Evolutionary conservation across 1,284 basidiomycete genomes (phyloP), one percentile per base, ranked within the genome.

Genomic region (Moesziomyces aphidis): DNA sequence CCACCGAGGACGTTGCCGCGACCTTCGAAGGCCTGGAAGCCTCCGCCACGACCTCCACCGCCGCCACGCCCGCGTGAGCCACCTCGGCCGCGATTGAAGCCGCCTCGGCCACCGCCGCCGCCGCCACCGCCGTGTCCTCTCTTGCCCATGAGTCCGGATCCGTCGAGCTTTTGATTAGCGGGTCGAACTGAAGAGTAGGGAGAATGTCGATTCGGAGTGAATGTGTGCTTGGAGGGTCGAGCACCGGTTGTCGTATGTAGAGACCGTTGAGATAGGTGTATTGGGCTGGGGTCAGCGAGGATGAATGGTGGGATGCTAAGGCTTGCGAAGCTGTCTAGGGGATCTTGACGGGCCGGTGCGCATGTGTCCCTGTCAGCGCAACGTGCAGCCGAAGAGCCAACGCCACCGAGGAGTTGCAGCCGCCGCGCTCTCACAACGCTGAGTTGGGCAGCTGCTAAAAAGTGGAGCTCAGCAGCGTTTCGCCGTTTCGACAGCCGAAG

Each of bases 1-100:
- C 49, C 57, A 45, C 72, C 61, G 13, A 68, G 64, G 11, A 56
- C 39, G 28, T 68, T 56, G 5, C 58, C 68, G 5, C 44, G 45
- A 22, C 64, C 68, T 15, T 34, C 51, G 36, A 76, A 76, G 19
- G 68, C 61, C 42, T 61, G 55, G 43, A 67, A 71, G 13, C 65
- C 51, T 39, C 63, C 31, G 31, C 31, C 54, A 4, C 51, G 50
- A 5, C 48, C 50, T 19, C 57, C 56, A 17, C 68, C 55, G 22
- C 57, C 23, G 2, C 61, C 57, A 15, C 56, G 44, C 19, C 17
- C 15, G 39, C 39, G 17, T 4, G 11, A 6, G 7, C 39, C 39
- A 42, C 67, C 64, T 21, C 65, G 39, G 28, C 62, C 62, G 46
- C 61, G 56, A 44, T 59, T 61, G 10, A 50, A 24, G 34, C 59